Percentiles rank a stretch among this genome's conserved stretches.
Conservation (phyloP, 78 protist genomes). For the Monocercomonoides exilis region DNA sequence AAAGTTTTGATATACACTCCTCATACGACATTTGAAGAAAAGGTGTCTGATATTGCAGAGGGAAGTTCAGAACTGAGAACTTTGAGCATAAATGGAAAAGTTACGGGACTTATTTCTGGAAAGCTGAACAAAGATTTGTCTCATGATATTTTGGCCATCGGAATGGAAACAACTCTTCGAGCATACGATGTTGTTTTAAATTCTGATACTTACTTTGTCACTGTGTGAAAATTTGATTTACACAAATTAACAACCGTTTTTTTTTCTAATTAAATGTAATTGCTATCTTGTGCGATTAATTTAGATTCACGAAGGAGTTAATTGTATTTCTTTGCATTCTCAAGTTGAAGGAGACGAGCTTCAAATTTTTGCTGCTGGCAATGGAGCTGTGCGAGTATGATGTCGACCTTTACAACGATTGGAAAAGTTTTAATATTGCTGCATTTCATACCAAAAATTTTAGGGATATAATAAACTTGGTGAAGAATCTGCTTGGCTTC, state of each 20-base stretch:
- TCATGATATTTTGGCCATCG: background rate
- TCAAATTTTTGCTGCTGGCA: background rate
- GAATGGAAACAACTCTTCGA: background rate
- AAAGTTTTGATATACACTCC: background rate
- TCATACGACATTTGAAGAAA: background rate
- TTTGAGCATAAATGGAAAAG: background rate
- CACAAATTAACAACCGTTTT: too few relatives aligned
- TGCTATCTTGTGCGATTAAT: too few relatives aligned
- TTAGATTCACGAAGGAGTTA: background rate
- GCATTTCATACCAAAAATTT: too few relatives aligned
- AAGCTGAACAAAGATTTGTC: background rate
- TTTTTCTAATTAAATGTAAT: too few relatives aligned
- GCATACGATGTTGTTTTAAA: background rate
- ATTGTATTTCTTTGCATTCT: background rate
- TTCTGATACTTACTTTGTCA: background rate
- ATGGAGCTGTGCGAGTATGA: background rate
- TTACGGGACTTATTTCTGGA: background rate
- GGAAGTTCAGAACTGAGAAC: background rate
- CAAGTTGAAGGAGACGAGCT: background rate
- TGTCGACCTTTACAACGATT: background rate
- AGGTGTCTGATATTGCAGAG: too few relatives aligned
- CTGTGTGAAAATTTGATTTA: too few relatives aligned
- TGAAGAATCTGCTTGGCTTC: background rate
- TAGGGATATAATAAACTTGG: background rate
- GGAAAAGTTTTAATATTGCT: too few relatives aligned